phyloP scores from a whole-genome alignment of 177 flowering plant genomes.

The Vitis hybrid region DNA sequence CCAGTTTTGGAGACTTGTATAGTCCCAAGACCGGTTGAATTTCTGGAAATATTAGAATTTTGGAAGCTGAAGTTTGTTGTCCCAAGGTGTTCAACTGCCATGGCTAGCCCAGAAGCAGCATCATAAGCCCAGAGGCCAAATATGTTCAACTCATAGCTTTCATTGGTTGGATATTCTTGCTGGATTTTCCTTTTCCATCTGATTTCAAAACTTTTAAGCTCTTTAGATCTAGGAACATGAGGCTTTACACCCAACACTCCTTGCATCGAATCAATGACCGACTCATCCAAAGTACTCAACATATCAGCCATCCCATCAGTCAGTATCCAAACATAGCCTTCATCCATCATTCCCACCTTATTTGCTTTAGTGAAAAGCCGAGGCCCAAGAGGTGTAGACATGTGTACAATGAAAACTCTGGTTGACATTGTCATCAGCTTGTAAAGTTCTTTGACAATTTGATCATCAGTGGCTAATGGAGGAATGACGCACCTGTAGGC shows the following conservation, averaged over 20 bases:
- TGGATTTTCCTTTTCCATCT: slow-evolving; percentile 9
- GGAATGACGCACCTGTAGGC: slow-evolving; percentile 19
- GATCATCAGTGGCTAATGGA: slow-evolving; percentile 13
- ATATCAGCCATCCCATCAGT: slow-evolving; percentile 9
- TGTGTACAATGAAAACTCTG: slow-evolving; percentile 20
- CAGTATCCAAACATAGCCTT: slow-evolving; percentile 25
- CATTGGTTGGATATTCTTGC: slow-evolving; percentile 28
- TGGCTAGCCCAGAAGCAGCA: no score
- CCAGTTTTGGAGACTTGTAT: slow-evolving; percentile 28
- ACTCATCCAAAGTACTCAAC: not conserved
- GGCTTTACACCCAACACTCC: slow-evolving; percentile 11
- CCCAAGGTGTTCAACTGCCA: no score
- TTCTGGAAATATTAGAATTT: not conserved
- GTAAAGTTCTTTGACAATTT: slow-evolving; percentile 15
- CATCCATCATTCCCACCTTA: slow-evolving; percentile 21
- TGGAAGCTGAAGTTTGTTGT: not conserved
- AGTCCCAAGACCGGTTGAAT: slow-evolving; percentile 19
- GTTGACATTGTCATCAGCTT: slow-evolving; percentile 19
- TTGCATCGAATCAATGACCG: slow-evolving; percentile 16
- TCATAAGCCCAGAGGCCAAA: no score
- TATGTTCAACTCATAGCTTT: no score
- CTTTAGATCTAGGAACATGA: not conserved
- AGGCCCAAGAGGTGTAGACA: not conserved
- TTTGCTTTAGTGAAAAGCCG: slow-evolving; percentile 12
- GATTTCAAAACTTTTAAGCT: not conserved